Base-by-base conservation (phyloP, 768 basidiomycete genomes). In the Pleurotus platypus region DNA sequence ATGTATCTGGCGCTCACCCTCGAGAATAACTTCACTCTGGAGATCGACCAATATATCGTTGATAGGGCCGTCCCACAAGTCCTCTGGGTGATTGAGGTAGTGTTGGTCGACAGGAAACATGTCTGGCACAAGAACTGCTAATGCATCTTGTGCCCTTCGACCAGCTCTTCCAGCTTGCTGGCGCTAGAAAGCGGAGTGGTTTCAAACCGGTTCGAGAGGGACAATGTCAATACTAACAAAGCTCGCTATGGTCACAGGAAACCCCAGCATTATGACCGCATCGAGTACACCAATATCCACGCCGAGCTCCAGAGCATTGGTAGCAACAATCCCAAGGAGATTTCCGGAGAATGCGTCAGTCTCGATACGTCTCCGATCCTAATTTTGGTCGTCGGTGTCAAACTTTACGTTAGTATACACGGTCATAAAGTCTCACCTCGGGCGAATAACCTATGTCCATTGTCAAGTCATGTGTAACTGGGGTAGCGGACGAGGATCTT, bases 161-260 rank as follows among this genome's bases (percentile, higher is more conserved):
- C 93, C 93, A 9, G 92, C 93, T 62, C 93, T 78, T 35, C 94
- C 92, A 12, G 88, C 84, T 81, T 96, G 92, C 75, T 96, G 94
- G 40, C 89, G 79, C 92, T 94, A 62, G 55, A 55, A 35, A 16
- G 49, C 4, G 4, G 5, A 38, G 9, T 43, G 49, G 5, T 48
- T 40, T 55, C 12, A 16, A 22, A 15, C n/a, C 5, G 5, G 30
- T 12, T 22, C 16, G 15, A 30, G 5, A 26, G 9, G 7, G 30
- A n/a, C 24, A 26, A 49, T 45, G 38, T 15, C 20, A 24, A 56
- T 45, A 49, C 83, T 63, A 57, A 93, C 92, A 57, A 93, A 89
- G 62, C 90, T 94, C 0, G 93, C 87, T 37, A 94, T 72, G 42
- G 80, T 83, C 55, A 82, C 76, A 0, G 93, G 93, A 67, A 95